Evolutionary conservation across 176 grass and related monocot species (phyloP).

Genomic region (Dactylis glomerata): DNA sequence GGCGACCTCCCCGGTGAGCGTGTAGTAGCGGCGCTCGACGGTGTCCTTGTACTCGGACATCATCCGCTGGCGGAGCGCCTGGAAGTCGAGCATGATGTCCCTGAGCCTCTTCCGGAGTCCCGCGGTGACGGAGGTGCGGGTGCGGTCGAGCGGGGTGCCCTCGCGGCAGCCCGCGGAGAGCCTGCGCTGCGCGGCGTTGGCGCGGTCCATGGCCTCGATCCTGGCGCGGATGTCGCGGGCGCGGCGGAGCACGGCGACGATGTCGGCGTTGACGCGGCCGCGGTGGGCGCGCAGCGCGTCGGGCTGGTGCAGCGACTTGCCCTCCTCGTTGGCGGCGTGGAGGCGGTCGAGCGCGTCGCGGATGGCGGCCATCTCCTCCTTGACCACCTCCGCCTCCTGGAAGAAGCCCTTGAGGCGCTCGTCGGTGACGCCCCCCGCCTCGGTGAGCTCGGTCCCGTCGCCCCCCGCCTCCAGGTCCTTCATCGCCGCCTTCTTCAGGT

Average conservation of each 20-base stretch:
- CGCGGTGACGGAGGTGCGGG: conserved; percentile 74
- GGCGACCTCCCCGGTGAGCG: conserved; percentile 82
- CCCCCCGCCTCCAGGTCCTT: conserved; percentile 77
- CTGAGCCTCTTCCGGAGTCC: conserved; percentile 84
- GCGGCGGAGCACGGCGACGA: conserved; percentile 57
- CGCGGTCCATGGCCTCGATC: conserved; percentile 78
- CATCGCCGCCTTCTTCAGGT: conserved; percentile 95
- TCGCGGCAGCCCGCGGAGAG: conserved; percentile 63
- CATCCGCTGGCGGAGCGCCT: conserved; percentile 81
- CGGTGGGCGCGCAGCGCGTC: conserved; percentile 73
- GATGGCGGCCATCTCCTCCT: conserved; percentile 86
- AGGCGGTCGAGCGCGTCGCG: conserved; percentile 68
- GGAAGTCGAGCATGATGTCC: conserved; percentile 97
- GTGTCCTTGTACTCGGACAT: conserved; percentile 95
- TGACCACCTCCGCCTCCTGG: conserved; percentile 68
- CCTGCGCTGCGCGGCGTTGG: conserved; percentile 66
- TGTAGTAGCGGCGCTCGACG: conserved; percentile 87
- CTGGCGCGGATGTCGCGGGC: conserved; percentile 63
- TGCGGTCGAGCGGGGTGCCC: conserved; percentile 90
- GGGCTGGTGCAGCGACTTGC: conserved; percentile 71
- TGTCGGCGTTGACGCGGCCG: conserved; percentile 73
- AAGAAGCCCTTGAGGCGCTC: conserved; percentile 79
- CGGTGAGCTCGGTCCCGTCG: conserved; percentile 44
- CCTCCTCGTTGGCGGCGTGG: conserved; percentile 84
- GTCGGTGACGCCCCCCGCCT: conserved; percentile 47